Conservation (phyloP, 2,329 filamentous ascomycete genomes). For the Venturia nashicola region DNA sequence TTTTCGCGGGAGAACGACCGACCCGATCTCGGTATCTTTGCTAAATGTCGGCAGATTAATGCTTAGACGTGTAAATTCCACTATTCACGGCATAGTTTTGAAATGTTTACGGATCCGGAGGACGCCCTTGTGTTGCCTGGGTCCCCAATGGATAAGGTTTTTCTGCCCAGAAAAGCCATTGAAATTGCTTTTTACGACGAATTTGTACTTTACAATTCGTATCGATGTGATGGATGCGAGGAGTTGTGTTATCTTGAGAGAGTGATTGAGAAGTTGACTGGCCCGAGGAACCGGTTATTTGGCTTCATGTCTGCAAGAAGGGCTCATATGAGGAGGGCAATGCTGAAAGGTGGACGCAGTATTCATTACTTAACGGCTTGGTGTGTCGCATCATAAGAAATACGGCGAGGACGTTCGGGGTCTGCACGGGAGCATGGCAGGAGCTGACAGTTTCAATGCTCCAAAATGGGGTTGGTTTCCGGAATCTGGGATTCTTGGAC, state of each 20-base stretch:
- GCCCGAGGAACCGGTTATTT: not conserved
- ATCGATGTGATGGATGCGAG: not conserved
- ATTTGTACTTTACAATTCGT: not conserved
- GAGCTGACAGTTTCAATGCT: not conserved
- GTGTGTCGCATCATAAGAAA: not conserved
- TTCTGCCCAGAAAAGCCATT: not conserved
- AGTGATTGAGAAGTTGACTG: not conserved
- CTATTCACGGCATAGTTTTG: not conserved
- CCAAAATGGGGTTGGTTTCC: not conserved
- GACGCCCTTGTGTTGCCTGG: not conserved
- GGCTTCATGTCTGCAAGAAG: not conserved
- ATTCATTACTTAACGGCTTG: not conserved
- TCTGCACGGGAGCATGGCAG: not conserved
- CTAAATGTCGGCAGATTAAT: not conserved
- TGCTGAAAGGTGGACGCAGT: not conserved
- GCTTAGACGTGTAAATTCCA: not conserved
- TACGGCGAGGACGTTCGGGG: not conserved
- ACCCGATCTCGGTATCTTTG: not conserved
- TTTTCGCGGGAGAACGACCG: not conserved
- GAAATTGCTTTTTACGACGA: not conserved
- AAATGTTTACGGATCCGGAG: not conserved
- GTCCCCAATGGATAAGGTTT: not conserved
- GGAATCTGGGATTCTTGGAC: not conserved
- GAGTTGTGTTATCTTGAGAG: not conserved
- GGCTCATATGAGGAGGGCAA: not conserved